phyloP scores from a whole-genome alignment of 1,284 basidiomycete genomes.

The Ganoderma resinaceum region DNA sequence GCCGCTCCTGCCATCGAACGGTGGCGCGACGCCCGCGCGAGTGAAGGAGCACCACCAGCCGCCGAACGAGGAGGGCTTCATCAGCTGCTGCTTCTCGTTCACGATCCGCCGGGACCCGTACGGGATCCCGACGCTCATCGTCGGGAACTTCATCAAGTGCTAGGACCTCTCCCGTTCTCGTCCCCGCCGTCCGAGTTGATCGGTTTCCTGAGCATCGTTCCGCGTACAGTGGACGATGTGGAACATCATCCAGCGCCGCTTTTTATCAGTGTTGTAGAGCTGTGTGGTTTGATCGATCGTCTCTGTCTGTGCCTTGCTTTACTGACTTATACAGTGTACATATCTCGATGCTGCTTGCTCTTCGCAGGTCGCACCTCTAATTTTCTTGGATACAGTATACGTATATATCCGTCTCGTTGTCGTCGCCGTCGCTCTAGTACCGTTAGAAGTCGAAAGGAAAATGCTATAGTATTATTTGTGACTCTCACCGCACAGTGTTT shows the following conservation, averaged over 20 bases:
- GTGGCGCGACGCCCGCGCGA: constrained; percentile 35
- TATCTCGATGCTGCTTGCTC: not conserved
- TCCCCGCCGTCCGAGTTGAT: not conserved
- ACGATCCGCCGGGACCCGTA: constrained; percentile 92
- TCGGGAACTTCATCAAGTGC: constrained; percentile 83
- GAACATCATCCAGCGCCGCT: not conserved
- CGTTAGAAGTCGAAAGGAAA: not conserved
- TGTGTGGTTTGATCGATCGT: not conserved
- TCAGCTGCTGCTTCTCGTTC: constrained; percentile 96
- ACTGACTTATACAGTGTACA: not conserved
- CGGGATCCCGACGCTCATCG: constrained; percentile 93
- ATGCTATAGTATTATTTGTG: not conserved
- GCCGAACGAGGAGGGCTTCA: constrained; percentile 70
- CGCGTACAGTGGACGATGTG: not conserved
- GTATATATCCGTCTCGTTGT: not conserved
- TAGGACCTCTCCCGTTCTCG: constrained; percentile 35
- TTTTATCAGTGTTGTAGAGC: not conserved
- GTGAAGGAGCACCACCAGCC: constrained; percentile 39
- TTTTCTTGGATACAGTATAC: not conserved
- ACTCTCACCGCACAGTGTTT: not conserved
- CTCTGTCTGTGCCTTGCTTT: not conserved
- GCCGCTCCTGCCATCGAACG: constrained; percentile 53
- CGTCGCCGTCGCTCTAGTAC: not conserved
- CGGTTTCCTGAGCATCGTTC: not conserved
- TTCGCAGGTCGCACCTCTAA: not conserved